Conservation (phyloP, 345 rosid genomes). For the Citrus maxima region DNA sequence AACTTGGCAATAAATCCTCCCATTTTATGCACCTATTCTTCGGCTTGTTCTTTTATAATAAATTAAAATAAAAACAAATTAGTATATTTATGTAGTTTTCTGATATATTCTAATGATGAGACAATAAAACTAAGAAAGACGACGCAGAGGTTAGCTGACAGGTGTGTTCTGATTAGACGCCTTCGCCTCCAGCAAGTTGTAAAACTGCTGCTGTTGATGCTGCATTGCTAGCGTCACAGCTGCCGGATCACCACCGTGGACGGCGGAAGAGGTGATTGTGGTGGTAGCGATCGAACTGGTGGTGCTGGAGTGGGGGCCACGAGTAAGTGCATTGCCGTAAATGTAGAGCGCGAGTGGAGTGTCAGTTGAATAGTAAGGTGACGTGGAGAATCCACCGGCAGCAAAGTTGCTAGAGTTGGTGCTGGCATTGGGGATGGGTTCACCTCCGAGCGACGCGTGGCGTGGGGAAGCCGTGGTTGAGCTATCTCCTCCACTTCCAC, state of each 20-base stretch:
- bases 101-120: too few species aligned
- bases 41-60: neutral
- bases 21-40: neutral
- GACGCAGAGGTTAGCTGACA: conserved; percentile 21
- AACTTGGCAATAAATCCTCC: too few species aligned
- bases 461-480: conserved; percentile 38
- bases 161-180: conserved; percentile 33
- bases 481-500: conserved; percentile 22
- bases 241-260: neutral
- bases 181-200: conserved; percentile 13
- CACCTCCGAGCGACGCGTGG: neutral
- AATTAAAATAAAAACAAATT: too few species aligned
- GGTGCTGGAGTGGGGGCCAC: conserved; percentile 2
- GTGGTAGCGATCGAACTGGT: neutral
- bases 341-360: conserved; percentile 31
- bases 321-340: conserved; percentile 7
- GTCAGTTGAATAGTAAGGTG: conserved; percentile 10
- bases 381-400: neutral
- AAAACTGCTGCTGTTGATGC: conserved; percentile 8
- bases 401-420: neutral
- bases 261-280: neutral
- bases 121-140: neutral
- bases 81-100: neutral
- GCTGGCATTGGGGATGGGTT: conserved; percentile 6
- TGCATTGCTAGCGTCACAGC: neutral